These are phyloP conservation scores for Cladobotryum protrusum DNA, from an alignment of 2,329 filamentous ascomycete species.

Conservation along the genomic window DNA sequence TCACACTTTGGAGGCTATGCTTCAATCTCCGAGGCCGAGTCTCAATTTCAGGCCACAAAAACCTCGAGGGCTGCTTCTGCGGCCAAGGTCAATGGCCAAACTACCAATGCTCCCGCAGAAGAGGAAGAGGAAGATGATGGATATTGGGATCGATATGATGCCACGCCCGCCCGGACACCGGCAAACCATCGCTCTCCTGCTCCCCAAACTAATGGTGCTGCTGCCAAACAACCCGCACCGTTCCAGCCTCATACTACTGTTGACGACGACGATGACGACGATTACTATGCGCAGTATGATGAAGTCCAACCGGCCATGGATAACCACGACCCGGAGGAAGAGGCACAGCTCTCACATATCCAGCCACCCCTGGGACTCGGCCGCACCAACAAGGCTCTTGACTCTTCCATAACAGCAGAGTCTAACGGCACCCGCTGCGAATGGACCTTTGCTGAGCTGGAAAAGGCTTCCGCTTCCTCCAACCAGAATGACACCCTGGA, in stretches of 20 bases:
- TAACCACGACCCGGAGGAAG: slow-evolving; percentile 73
- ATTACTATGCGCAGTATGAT: slow-evolving; percentile 72
- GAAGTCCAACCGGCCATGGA: slow-evolving; percentile 76
- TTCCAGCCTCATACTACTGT: not conserved
- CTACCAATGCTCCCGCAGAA: slow-evolving; percentile 11
- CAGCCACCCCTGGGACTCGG: slow-evolving; percentile 28
- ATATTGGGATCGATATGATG: slow-evolving; percentile 76
- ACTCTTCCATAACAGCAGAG: slow-evolving; percentile 21
- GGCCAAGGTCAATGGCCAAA: slow-evolving; percentile 7
- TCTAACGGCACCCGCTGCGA: slow-evolving; percentile 25
- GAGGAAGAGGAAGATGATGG: slow-evolving; percentile 65
- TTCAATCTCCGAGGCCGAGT: slow-evolving; percentile 56
- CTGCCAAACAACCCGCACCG: slow-evolving; percentile 19
- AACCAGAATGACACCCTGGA: slow-evolving; percentile 23
- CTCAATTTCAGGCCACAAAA: slow-evolving; percentile 38
- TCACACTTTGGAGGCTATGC: slow-evolving; percentile 43
- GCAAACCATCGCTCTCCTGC: slow-evolving; percentile 57
- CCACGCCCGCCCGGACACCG: slow-evolving; percentile 60
- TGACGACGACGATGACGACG: slow-evolving; percentile 48
- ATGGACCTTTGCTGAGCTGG: slow-evolving; percentile 38
- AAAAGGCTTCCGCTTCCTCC: slow-evolving; percentile 30
- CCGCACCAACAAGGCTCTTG: slow-evolving; percentile 8
- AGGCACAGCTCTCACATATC: slow-evolving; percentile 27
- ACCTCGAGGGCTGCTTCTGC: slow-evolving; percentile 17
- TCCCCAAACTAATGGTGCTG: slow-evolving; percentile 34